These are phyloP conservation scores for Chaetothyriales sp. DNA, from an alignment of 2,329 filamentous ascomycete genomes.

Conservation along the genomic window DNA sequence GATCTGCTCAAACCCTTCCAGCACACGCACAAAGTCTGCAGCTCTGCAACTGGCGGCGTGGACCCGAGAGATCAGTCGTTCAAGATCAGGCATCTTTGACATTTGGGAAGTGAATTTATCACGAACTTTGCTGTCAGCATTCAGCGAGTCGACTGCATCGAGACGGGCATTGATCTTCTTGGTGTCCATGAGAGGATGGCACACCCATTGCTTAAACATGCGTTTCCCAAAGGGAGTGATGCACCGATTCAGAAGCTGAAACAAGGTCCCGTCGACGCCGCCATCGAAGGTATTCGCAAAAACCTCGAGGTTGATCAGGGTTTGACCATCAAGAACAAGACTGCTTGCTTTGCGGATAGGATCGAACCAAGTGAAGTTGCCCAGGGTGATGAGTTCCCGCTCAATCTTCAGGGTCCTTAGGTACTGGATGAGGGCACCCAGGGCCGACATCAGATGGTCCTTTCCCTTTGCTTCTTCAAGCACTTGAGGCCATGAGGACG, in stretches of 20 bases:
- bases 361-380: slow-evolving; percentile 81
- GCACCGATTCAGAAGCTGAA: slow-evolving; percentile 79
- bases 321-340: slow-evolving; percentile 85
- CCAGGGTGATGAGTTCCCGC: slow-evolving; percentile 67
- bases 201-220: slow-evolving; percentile 91
- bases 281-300: slow-evolving; percentile 90
- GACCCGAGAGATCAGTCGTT: slow-evolving; percentile 82
- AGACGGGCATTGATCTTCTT: slow-evolving; percentile 81
- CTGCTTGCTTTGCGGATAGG: slow-evolving; percentile 84
- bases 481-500: slow-evolving; percentile 61
- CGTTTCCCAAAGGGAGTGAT: slow-evolving; percentile 95
- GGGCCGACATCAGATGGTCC: slow-evolving; percentile 73
- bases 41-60: slow-evolving; percentile 82
- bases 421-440: slow-evolving; percentile 80
- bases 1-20: slow-evolving; percentile 96
- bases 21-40: slow-evolving; percentile 80
- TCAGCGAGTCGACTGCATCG: slow-evolving; percentile 85
- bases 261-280: slow-evolving; percentile 69
- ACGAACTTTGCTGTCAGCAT: slow-evolving; percentile 62
- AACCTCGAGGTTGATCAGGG: slow-evolving; percentile 91
- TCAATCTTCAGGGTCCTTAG: slow-evolving; percentile 78
- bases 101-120: slow-evolving; percentile 81
- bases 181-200: slow-evolving; percentile 79
- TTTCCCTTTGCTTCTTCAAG: slow-evolving; percentile 61
- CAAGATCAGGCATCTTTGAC: slow-evolving; percentile 82